phyloP scores from a whole-genome alignment of 2,329 filamentous ascomycete genomes.

The Nigrospora sphaerica region DNA sequence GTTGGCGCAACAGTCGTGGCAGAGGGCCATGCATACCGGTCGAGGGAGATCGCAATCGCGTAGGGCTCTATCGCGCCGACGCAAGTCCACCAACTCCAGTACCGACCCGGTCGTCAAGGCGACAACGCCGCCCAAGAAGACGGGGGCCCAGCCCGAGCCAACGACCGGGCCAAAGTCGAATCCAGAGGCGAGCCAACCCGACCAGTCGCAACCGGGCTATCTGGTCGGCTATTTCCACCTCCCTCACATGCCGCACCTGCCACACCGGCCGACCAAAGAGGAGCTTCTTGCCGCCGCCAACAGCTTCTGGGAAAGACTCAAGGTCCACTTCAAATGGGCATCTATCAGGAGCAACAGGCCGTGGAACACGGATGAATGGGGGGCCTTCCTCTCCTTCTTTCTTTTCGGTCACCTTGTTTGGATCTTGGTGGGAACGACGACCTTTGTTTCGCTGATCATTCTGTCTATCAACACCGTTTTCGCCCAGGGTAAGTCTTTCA shows the following conservation, averaged over 20 bases:
- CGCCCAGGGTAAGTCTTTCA: conserved; percentile 63
- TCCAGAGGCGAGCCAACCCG: conserved; percentile 41
- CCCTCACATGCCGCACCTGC: conserved; percentile 53
- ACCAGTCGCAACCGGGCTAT: background rate
- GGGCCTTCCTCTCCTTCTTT: conserved; percentile 90
- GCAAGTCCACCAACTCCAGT: conserved; percentile 22
- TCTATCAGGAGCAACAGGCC: conserved; percentile 89
- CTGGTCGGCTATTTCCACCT: conserved; percentile 38
- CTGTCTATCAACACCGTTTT: conserved; percentile 92
- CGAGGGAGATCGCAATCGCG: conserved; percentile 8
- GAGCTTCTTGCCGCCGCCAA: conserved; percentile 87
- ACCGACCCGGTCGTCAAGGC: conserved; percentile 6
- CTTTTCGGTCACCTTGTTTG: conserved; percentile 88
- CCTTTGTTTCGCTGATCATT: conserved; percentile 89
- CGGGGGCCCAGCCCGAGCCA: conserved; percentile 12
- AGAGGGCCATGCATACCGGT: conserved; percentile 21
- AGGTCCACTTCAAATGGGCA: conserved; percentile 94
- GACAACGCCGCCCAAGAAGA: conserved; percentile 10
- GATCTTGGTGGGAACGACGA: conserved; percentile 95
- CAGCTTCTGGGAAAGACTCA: conserved; percentile 84
- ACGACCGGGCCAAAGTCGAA: conserved; percentile 37
- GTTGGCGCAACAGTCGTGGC: conserved; percentile 29
- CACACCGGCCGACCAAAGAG: conserved; percentile 88
- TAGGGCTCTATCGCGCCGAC: conserved; percentile 16
- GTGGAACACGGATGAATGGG: conserved; percentile 95